phyloP scores from a whole-genome alignment of 2,329 filamentous ascomycete species.

The Talaromyces sp. region DNA sequence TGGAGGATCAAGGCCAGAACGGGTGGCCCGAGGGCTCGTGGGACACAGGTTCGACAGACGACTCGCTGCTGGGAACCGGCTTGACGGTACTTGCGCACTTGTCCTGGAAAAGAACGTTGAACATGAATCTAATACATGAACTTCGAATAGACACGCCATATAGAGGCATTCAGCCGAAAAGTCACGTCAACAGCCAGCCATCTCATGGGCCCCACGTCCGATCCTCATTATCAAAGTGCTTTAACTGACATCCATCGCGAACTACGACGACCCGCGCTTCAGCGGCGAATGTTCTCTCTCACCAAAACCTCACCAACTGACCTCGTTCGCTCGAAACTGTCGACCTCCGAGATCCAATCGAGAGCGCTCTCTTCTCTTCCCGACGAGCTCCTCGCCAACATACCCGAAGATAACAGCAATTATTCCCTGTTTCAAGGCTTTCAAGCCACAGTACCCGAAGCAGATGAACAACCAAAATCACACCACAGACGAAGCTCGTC shows the following conservation, averaged over 20 bases:
- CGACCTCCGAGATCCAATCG: conserved; percentile 87
- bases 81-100: conserved; percentile 41
- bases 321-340: conserved; percentile 86
- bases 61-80: conserved; percentile 47
- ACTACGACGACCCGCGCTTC: conserved; percentile 75
- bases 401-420: conserved; percentile 77
- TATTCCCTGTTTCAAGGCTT: conserved; percentile 98
- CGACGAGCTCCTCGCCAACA: conserved; percentile 84
- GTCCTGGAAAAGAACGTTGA: neutral
- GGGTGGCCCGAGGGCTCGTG: conserved; percentile 45
- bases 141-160: conserved; percentile 67
- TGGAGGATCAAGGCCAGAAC: conserved; percentile 47
- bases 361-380: conserved; percentile 83
- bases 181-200: conserved; percentile 91
- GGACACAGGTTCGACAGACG: conserved; percentile 36
- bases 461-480: conserved; percentile 64
- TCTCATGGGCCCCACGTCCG: conserved; percentile 68
- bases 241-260: conserved; percentile 88
- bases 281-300: conserved; percentile 87
- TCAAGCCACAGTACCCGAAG: conserved; percentile 79
- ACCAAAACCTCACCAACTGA: conserved; percentile 90
- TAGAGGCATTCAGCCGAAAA: conserved; percentile 92
- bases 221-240: conserved; percentile 76
- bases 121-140: conserved; percentile 5
- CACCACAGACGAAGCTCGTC: conserved; percentile 68